These are phyloP conservation scores for Parastagonospora avenae DNA, from an alignment of 2,329 filamentous ascomycete genomes.

Conservation along the genomic window DNA sequence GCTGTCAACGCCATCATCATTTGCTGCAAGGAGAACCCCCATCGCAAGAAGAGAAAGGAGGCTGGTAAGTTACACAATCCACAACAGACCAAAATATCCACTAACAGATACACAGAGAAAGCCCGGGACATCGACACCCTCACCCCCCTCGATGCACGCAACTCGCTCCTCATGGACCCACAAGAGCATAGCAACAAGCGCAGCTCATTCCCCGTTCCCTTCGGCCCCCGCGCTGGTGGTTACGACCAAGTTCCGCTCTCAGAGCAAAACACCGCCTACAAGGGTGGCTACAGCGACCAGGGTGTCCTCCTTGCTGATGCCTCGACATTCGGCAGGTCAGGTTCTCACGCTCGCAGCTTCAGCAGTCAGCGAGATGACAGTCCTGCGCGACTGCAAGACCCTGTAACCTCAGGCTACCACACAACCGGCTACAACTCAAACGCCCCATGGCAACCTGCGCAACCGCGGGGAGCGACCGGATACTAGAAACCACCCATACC, in stretches of 20 bases:
- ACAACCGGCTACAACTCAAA: conserved; percentile 27
- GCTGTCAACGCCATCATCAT: conserved; percentile 84
- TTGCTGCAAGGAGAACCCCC: conserved; percentile 86
- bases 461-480: conserved; percentile 28
- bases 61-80: conserved; percentile 67
- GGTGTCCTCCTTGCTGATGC: conserved; percentile 43
- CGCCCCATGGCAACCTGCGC: conserved; percentile 34
- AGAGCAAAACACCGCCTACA: conserved; percentile 41
- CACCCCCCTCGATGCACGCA: conserved; percentile 84
- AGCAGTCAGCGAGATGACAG: conserved; percentile 31
- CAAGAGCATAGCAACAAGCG: conserved; percentile 49
- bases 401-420: conserved; percentile 29
- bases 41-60: conserved; percentile 86
- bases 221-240: conserved; percentile 34
- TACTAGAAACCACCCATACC: conserved; percentile 24
- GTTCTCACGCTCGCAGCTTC: conserved; percentile 28
- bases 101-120: conserved; percentile 66
- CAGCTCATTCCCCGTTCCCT: conserved; percentile 36
- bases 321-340: conserved; percentile 37
- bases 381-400: conserved; percentile 36
- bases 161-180: conserved; percentile 78
- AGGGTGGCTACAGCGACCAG: conserved; percentile 31
- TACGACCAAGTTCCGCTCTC: conserved; percentile 46
- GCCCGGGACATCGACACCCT: conserved; percentile 78
- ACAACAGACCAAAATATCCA: conserved; percentile 6